Conservation (phyloP, 305 asterid genomes). For the Andrographis paniculata region DNA sequence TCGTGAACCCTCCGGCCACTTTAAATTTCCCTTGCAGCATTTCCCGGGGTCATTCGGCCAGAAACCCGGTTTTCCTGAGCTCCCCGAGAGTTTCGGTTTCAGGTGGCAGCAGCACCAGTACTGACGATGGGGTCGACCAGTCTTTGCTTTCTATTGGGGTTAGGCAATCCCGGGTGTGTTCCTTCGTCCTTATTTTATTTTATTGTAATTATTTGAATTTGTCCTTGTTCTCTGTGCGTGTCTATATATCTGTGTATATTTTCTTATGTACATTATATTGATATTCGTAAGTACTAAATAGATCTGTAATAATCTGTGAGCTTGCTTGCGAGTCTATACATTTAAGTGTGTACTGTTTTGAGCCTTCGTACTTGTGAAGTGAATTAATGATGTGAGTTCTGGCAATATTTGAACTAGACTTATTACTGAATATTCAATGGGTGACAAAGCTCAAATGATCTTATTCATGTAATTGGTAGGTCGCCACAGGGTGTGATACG, state of each 20-base stretch:
- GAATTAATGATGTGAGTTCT: neutral
- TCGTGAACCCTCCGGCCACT: constrained; percentile 10
- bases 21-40: constrained; percentile 27
- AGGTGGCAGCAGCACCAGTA: constrained; percentile 33
- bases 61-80: constrained; percentile 27
- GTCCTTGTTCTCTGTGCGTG: neutral
- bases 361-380: neutral
- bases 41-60: constrained; percentile 24
- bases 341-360: no score
- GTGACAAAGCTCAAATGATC: no score
- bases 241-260: neutral
- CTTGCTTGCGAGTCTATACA: neutral
- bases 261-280: neutral
- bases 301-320: neutral
- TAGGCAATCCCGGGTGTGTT: constrained; percentile 65
- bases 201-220: neutral
- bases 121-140: constrained; percentile 34
- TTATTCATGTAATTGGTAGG: no score
- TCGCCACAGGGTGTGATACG: no score
- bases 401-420: neutral
- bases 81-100: constrained; percentile 53
- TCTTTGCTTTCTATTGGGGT: constrained; percentile 32
- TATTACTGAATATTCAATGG: neutral
- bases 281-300: no score
- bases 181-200: constrained; percentile 1